phyloP scores from a whole-genome alignment of 2,329 filamentous ascomycete genomes.

The Clonostachys byssicola region DNA sequence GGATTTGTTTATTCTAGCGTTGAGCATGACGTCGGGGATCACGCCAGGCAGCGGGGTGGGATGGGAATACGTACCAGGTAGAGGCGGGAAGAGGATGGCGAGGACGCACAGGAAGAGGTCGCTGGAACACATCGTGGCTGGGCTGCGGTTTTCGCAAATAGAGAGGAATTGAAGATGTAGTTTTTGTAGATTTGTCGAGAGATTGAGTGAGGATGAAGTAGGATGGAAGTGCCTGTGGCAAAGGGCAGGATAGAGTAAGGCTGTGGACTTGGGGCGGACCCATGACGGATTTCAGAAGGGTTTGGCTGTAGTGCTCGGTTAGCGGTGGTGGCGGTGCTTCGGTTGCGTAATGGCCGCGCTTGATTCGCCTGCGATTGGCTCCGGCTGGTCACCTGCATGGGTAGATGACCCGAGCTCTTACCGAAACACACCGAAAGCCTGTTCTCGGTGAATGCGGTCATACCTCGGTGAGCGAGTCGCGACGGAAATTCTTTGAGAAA shows the following conservation, averaged over 20 bases:
- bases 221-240: neutral
- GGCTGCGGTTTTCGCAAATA: neutral
- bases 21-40: neutral
- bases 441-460: too few relatives aligned
- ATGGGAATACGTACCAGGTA: conserved; percentile 48
- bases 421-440: too few relatives aligned
- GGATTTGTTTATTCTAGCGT: neutral
- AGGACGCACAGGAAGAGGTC: conserved; percentile 62
- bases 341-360: neutral
- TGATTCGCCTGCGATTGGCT: too few relatives aligned
- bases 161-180: neutral
- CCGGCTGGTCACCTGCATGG: too few relatives aligned
- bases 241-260: too few relatives aligned
- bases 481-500: too few relatives aligned
- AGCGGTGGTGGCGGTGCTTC: neutral
- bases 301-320: neutral
- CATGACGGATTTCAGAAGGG: neutral
- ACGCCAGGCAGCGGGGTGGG: conserved; percentile 6
- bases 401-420: too few relatives aligned
- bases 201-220: neutral
- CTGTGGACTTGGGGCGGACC: neutral
- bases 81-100: conserved; percentile 61
- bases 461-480: too few relatives aligned
- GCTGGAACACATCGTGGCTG: conserved; percentile 46
- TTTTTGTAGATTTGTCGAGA: neutral